Percentiles rank a stretch among this genome's conserved stretches.
Evolutionary conservation across 2,329 filamentous ascomycete genomes (phyloP).

Genomic region (Calonectria crousiana): DNA sequence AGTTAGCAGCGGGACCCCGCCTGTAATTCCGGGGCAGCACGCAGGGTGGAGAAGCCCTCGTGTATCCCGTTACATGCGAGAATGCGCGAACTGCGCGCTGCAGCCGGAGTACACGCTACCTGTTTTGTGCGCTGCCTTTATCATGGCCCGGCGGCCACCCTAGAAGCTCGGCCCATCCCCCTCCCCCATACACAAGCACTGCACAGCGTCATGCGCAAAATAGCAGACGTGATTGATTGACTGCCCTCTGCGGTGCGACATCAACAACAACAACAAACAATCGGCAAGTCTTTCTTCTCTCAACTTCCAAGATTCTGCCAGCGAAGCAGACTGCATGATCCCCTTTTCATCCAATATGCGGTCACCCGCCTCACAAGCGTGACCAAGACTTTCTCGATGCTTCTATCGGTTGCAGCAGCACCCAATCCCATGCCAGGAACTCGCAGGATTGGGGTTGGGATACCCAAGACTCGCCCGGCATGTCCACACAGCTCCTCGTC

Average conservation of each 20-base stretch:
- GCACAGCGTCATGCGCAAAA: conserved; percentile 4
- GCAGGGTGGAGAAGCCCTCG: conserved; percentile 1
- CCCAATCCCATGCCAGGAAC: conserved; percentile 24
- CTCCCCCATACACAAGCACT: neutral
- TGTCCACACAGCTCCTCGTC: conserved; percentile 19
- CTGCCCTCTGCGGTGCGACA: neutral
- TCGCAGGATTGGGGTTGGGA: conserved; percentile 20
- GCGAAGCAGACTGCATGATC: conserved; percentile 16
- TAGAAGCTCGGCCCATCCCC: neutral
- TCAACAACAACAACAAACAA: conserved; percentile 11
- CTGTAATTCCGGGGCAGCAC: conserved; percentile 3
- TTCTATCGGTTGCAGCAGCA: conserved; percentile 20
- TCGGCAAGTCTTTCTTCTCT: neutral
- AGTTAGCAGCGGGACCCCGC: conserved; percentile 24
- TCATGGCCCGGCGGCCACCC: neutral
- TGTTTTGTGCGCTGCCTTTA: neutral
- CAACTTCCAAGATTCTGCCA: conserved; percentile 16
- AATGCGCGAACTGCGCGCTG: neutral
- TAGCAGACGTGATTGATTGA: neutral
- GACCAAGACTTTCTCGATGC: conserved; percentile 29
- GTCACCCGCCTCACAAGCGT: conserved; percentile 20
- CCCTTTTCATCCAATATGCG: neutral
- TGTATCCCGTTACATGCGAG: neutral
- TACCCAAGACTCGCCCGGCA: conserved; percentile 32
- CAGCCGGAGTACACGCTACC: neutral